These are phyloP conservation scores for Teunomyces lycoperdinae DNA, from an alignment of 805 yeast genomes.

Conservation along the genomic window DNA sequence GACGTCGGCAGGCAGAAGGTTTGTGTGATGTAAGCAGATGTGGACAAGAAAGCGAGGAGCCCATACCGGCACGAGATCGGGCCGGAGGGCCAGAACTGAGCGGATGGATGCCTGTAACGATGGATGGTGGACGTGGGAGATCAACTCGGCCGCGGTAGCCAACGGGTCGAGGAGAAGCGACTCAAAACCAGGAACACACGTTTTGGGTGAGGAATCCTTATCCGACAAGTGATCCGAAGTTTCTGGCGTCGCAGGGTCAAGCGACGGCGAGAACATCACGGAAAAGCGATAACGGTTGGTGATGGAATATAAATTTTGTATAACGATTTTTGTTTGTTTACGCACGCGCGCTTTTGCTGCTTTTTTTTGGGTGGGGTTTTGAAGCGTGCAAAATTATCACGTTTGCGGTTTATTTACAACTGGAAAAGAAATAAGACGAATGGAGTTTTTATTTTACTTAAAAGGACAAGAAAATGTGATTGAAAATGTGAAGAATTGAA, in stretches of 20 bases:
- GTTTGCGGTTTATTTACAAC: too few species aligned
- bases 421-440: neutral
- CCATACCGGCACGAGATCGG: neutral
- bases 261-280: slow-evolving; percentile 9
- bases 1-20: neutral
- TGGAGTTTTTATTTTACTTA: neutral
- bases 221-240: slow-evolving; percentile 13
- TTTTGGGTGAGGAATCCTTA: neutral
- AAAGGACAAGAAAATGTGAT: too few species aligned
- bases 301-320: too few species aligned
- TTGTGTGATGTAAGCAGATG: neutral
- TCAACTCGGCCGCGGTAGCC: slow-evolving; percentile 1
- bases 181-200: neutral
- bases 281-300: too few species aligned
- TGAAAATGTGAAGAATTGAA: too few species aligned
- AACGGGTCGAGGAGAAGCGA: neutral
- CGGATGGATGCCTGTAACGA: neutral
- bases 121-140: neutral
- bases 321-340: too few species aligned
- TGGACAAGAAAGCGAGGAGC: neutral
- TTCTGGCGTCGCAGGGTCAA: slow-evolving; percentile 9
- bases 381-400: too few species aligned
- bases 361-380: too few species aligned
- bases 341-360: too few species aligned
- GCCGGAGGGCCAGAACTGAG: neutral